These are phyloP conservation scores for Amborella trichopoda DNA, from an alignment of 164 flowering plant genomes.

Conservation along the genomic window DNA sequence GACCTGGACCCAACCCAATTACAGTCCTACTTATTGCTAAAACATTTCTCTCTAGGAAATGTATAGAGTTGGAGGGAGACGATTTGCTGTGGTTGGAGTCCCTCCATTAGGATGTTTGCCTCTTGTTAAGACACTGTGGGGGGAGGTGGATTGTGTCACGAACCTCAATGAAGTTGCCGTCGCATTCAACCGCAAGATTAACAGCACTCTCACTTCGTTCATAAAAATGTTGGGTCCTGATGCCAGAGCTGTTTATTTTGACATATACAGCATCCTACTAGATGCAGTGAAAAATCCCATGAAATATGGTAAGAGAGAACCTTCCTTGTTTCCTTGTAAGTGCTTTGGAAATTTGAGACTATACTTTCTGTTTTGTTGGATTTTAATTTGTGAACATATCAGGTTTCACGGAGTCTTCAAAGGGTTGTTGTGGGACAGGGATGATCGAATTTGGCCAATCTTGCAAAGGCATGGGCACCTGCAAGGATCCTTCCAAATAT, in stretches of 20 bases:
- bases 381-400: too few relatives aligned
- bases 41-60: slow-evolving; percentile 20
- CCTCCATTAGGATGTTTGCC: slow-evolving; percentile 63
- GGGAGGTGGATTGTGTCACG: slow-evolving; percentile 15
- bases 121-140: slow-evolving; percentile 23
- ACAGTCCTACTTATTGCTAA: too few relatives aligned
- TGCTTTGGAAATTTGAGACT: too few relatives aligned
- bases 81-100: slow-evolving; percentile 34
- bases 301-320: slow-evolving; percentile 33
- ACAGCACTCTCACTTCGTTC: slow-evolving; percentile 8
- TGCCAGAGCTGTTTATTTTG: slow-evolving; percentile 21
- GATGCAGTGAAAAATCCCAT: slow-evolving; percentile 27
- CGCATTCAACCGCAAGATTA: slow-evolving; percentile 26
- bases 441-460: slow-evolving; percentile 29
- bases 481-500: slow-evolving; percentile 28
- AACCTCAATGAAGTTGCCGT: slow-evolving; percentile 19
- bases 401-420: slow-evolving; percentile 42
- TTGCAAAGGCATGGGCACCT: slow-evolving; percentile 31
- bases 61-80: slow-evolving; percentile 28
- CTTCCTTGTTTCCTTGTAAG: too few relatives aligned
- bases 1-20: too few relatives aligned
- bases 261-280: slow-evolving; percentile 19
- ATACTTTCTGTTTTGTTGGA: too few relatives aligned
- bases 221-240: slow-evolving; percentile 2
- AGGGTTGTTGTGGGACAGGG: slow-evolving; percentile 75